Percentiles rank a stretch among this genome's conserved stretches.
These are phyloP conservation scores for Plasmodium adleri DNA, from an alignment of 169 alveolate genomes.

Conservation along the genomic window DNA sequence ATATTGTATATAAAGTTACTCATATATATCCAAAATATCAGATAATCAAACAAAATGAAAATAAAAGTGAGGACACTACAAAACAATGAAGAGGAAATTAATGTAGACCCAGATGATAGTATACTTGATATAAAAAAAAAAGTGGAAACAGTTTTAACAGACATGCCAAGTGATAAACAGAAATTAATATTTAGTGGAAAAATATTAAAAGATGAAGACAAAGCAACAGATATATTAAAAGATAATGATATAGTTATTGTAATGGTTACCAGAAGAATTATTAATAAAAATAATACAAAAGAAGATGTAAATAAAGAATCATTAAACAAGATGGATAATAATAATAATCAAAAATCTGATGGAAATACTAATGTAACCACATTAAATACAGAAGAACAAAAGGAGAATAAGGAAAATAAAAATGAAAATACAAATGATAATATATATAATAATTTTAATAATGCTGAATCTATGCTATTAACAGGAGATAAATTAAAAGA, in stretches of 20 bases:
- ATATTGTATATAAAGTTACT: too few species aligned
- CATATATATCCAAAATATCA: too few species aligned
- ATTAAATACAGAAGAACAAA: slow-evolving; percentile 40
- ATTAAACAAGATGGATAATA: slow-evolving; percentile 2
- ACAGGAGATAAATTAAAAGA: slow-evolving; percentile 72
- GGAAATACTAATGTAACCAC: slow-evolving; percentile 1
- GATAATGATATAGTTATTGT: slow-evolving; percentile 89
- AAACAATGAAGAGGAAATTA: slow-evolving; percentile 86
- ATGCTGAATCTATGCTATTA: slow-evolving; percentile 54
- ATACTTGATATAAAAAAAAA: slow-evolving; percentile 82
- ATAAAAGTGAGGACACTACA: slow-evolving; percentile 86
- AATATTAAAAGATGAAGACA: slow-evolving; percentile 80
- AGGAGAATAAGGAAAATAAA: slow-evolving; percentile 85
- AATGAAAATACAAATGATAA: slow-evolving; percentile 12
- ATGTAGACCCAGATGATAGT: slow-evolving; percentile 82
- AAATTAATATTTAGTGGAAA: slow-evolving; percentile 87
- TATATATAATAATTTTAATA: neutral
- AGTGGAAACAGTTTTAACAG: slow-evolving; percentile 79
- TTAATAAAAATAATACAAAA: slow-evolving; percentile 68
- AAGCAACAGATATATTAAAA: slow-evolving; percentile 78
- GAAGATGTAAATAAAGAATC: slow-evolving; percentile 48
- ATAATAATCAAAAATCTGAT: neutral
- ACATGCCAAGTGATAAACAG: slow-evolving; percentile 83
- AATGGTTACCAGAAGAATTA: slow-evolving; percentile 80
- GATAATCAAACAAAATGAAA: slow-evolving; percentile 73